Evolutionary conservation across 805 yeast species (phyloP), one percentile per base, ranked within the genome.

Genomic region (Cyberlindnera mississippiensis): DNA sequence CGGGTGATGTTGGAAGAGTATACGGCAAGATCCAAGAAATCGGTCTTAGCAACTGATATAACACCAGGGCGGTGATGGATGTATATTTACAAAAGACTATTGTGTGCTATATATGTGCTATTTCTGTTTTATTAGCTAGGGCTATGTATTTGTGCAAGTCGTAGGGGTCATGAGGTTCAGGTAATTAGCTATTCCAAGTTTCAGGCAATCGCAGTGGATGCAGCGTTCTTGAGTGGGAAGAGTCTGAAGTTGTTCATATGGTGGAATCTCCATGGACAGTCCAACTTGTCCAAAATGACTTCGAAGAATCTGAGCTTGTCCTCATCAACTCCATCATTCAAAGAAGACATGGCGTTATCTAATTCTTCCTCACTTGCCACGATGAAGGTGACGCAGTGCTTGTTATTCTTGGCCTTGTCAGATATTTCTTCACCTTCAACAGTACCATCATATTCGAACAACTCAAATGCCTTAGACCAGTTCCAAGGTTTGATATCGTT

Each of bases 401-500:
- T 45, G 16, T 38, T 53, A 50, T 30, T 62, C 57, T 9, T 64
- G 61, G 13, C 61, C 54, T 72, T 82, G 13, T 27, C 29, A 13
- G 40, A 17, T 18, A 41, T 16, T 4, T 4, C 27, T 2, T 15
- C 11, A 8, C 41, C 41, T 15, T 41, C 41, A n/a, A 22, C 41
- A 6, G 42, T 42, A 18, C 40, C 46, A 12, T 88, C 89, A 55
- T 44, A 46, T 34, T 53, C 57, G 37, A 90, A 83, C 14, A 77
- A 74, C 43, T 75, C 69, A 49, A 85, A 73, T 28, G 86, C 64
- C 44, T 76, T 65, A 2, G 82, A 72, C 95, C 95, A 89, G 48
- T 82, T 70, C 96, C 96, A 90, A 32, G 83, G 82, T 59, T 82
- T 77, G 45, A 90, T 82, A 53, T 89, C 96, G 61, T 90, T 90